These are phyloP conservation scores for Candida odintsovae DNA, from an alignment of 805 yeast species.

Conservation along the genomic window DNA sequence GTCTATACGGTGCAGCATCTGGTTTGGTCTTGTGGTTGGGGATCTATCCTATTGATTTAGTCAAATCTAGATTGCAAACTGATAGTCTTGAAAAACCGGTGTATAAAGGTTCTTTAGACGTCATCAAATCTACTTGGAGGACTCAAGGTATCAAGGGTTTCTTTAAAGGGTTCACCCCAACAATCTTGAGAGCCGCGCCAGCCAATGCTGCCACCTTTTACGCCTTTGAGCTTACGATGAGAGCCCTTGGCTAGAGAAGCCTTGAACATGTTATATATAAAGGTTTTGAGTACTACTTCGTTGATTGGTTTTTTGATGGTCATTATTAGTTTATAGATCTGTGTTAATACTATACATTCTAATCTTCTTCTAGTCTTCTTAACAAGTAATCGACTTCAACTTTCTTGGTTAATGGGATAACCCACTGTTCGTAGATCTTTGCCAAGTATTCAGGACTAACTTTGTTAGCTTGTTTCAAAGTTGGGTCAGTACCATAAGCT, in stretches of 20 bases:
- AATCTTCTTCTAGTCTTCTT: constrained; percentile 67
- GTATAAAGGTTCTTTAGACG: constrained; percentile 55
- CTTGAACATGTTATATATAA: background rate
- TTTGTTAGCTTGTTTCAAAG: constrained; percentile 60
- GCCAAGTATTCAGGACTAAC: constrained; percentile 81
- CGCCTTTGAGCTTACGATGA: constrained; percentile 87
- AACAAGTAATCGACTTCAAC: constrained; percentile 91
- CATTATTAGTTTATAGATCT: background rate
- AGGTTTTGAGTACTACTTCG: background rate
- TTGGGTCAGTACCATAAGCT: constrained; percentile 85
- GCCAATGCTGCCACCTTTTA: constrained; percentile 97
- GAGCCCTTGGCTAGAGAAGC: constrained; percentile 28
- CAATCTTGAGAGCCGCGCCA: constrained; percentile 94
- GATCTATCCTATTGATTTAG: constrained; percentile 83
- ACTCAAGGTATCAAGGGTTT: constrained; percentile 72
- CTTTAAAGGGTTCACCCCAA: constrained; percentile 88
- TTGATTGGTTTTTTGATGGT: too few species aligned
- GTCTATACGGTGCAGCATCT: constrained; percentile 83
- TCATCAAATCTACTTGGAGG: constrained; percentile 45
- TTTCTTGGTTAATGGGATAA: constrained; percentile 90
- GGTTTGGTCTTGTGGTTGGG: constrained; percentile 87
- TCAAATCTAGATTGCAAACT: constrained; percentile 85
- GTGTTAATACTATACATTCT: background rate
- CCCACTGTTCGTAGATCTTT: constrained; percentile 75
- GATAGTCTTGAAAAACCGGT: constrained; percentile 56